Conservation (phyloP, 768 basidiomycete species). For the Termitomyces sp. region DNA sequence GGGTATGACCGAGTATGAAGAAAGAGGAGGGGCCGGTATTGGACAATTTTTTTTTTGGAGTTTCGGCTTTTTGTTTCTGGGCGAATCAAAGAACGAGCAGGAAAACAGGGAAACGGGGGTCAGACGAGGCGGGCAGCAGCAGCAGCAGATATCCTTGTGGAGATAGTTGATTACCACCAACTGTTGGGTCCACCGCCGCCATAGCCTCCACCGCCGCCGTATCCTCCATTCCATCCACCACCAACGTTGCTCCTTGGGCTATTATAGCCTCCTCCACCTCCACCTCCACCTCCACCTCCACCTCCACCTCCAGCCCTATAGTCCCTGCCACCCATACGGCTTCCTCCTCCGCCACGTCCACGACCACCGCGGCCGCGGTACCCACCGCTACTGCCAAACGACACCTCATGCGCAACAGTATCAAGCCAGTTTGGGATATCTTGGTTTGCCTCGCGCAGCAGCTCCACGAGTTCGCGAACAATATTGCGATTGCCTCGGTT, state of each 20-base stretch:
- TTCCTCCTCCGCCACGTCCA: slow-evolving; percentile 46
- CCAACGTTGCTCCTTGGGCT: slow-evolving; percentile 25
- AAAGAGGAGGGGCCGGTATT: background rate
- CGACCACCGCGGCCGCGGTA: slow-evolving; percentile 51
- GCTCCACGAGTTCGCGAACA: slow-evolving; percentile 85
- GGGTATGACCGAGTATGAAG: slow-evolving; percentile 13
- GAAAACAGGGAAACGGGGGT: slow-evolving; percentile 2
- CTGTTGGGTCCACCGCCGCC: slow-evolving; percentile 23
- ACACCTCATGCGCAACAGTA: slow-evolving; percentile 74
- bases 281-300: slow-evolving; percentile 24
- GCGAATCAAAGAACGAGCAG: slow-evolving; percentile 7
- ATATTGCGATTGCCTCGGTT: slow-evolving; percentile 92
- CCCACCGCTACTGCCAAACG: slow-evolving; percentile 58
- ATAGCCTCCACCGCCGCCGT: slow-evolving; percentile 20
- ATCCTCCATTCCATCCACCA: slow-evolving; percentile 23
- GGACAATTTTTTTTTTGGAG: slow-evolving; percentile 18
- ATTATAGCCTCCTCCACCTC: slow-evolving; percentile 18
- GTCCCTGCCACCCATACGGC: slow-evolving; percentile 41
- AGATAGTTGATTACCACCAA: slow-evolving; percentile 36
- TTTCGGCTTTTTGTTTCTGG: slow-evolving; percentile 29
- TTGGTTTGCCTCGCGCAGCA: slow-evolving; percentile 94
- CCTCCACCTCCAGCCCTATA: slow-evolving; percentile 35
- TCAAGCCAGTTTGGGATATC: slow-evolving; percentile 92
- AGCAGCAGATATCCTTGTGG: background rate
- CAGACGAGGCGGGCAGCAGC: slow-evolving; percentile 11